These are phyloP conservation scores for Mycena citricolor DNA, from an alignment of 1,284 basidiomycete genomes.

Conservation along the genomic window DNA sequence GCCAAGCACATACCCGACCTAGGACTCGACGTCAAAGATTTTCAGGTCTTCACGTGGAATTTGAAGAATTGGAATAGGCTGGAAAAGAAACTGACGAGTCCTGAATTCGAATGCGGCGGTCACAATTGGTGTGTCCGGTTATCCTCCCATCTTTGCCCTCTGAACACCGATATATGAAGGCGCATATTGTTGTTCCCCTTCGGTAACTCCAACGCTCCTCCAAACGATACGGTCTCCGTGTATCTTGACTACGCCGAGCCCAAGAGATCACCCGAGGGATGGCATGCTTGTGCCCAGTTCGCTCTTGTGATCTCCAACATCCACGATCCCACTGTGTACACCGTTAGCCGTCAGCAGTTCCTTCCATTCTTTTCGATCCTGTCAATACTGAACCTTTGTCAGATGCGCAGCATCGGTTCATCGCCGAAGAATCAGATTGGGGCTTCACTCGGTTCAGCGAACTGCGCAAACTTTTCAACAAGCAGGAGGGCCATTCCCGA, in stretches of 20 bases:
- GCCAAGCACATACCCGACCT: slow-evolving; percentile 95
- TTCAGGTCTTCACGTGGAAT: slow-evolving; percentile 86
- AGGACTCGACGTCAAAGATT: slow-evolving; percentile 94
- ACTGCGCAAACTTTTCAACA: slow-evolving; percentile 88
- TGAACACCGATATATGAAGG: too few relatives aligned
- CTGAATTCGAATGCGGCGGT: slow-evolving; percentile 96
- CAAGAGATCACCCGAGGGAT: slow-evolving; percentile 95
- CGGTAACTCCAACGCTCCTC: slow-evolving; percentile 98
- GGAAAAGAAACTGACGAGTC: slow-evolving; percentile 92
- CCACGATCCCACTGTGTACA: slow-evolving; percentile 92
- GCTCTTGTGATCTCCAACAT: slow-evolving; percentile 98
- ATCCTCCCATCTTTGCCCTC: slow-evolving; percentile 13
- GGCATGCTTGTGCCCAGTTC: slow-evolving; percentile 99
- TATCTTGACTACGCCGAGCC: slow-evolving; percentile 99
- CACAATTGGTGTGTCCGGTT: slow-evolving; percentile 84
- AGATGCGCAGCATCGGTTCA: slow-evolving; percentile 99
- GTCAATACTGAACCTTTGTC: slow-evolving; percentile 18
- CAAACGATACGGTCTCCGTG: slow-evolving; percentile 98
- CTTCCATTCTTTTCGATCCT: slow-evolving; percentile 4
- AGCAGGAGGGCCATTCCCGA: slow-evolving; percentile 82
- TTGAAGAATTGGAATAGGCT: slow-evolving; percentile 87
- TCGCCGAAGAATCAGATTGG: slow-evolving; percentile 99
- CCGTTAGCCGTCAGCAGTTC: slow-evolving; percentile 87
- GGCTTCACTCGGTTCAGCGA: slow-evolving; percentile 99
- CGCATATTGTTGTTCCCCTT: slow-evolving; percentile 98